A percentile compares a stretch with the other conserved stretches of the same genome.
phyloP scores from a whole-genome alignment of 805 yeast species.

The Pichia gijzeniarum region DNA sequence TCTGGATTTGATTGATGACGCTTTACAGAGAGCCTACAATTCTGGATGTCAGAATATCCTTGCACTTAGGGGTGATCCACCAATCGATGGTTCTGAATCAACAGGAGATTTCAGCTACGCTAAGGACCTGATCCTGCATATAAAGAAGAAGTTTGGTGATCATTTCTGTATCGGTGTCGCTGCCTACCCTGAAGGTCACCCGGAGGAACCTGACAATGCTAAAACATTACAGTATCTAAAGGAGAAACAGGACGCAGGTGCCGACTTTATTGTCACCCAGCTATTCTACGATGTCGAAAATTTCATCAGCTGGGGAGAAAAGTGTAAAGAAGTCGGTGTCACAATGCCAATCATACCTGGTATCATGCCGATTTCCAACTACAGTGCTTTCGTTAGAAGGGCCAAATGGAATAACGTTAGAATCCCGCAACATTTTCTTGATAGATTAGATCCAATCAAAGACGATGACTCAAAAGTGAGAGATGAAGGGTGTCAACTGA shows the following conservation, averaged over 20 bases:
- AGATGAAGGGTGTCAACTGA: constrained; percentile 73
- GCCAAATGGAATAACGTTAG: constrained; percentile 89
- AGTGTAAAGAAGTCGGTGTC: constrained; percentile 65
- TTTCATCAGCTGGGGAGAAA: constrained; percentile 75
- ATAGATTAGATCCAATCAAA: constrained; percentile 68
- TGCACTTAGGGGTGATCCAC: constrained; percentile 95
- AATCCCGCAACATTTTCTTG: constrained; percentile 69
- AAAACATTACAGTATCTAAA: constrained; percentile 57
- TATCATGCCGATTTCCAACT: constrained; percentile 97
- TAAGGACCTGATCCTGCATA: constrained; percentile 74
- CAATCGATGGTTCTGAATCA: constrained; percentile 63
- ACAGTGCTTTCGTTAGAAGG: constrained; percentile 86
- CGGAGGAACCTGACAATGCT: constrained; percentile 64
- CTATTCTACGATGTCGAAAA: constrained; percentile 93
- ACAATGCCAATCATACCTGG: constrained; percentile 91
- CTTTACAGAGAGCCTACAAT: constrained; percentile 74
- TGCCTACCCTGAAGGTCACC: constrained; percentile 96
- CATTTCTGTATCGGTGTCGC: constrained; percentile 95
- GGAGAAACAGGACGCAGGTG: constrained; percentile 91
- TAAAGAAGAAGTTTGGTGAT: constrained; percentile 70
- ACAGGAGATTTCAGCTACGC: constrained; percentile 87
- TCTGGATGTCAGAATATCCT: constrained; percentile 94
- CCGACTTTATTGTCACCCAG: constrained; percentile 89
- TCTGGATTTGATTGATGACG: constrained; percentile 69
- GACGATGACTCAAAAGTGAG: constrained; percentile 89